Conservation (phyloP, 148 eudicot genomes). For the Rhododendron ovatum region DNA sequence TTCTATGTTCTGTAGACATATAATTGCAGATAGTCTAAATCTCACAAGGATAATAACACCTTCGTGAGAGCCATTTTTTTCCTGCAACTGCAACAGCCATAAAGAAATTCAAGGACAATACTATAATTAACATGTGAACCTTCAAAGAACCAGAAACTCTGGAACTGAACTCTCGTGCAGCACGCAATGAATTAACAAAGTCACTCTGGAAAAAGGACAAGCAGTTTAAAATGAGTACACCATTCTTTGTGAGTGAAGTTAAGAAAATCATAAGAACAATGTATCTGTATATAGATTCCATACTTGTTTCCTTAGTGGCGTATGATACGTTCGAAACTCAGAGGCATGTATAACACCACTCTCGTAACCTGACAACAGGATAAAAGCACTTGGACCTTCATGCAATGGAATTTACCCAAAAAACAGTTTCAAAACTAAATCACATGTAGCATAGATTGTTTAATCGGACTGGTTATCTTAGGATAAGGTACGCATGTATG, state of each 20-base stretch:
- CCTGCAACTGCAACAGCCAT: constrained; percentile 5
- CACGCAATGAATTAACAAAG: constrained; percentile 58
- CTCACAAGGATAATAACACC: neutral
- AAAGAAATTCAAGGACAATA: neutral
- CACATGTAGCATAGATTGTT: constrained; percentile 2
- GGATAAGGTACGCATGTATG: neutral
- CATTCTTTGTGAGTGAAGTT: neutral
- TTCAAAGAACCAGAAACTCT: constrained; percentile 52
- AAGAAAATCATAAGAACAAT: constrained; percentile 1
- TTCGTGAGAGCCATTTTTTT: neutral
- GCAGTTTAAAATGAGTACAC: constrained; percentile 5
- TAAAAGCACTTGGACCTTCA: neutral
- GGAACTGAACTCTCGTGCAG: constrained; percentile 58
- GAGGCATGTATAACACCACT: constrained; percentile 57
- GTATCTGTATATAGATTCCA: neutral
- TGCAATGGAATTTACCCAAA: neutral
- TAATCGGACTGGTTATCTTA: neutral
- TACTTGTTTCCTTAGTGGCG: constrained; percentile 64
- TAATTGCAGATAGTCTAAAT: neutral
- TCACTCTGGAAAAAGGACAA: constrained; percentile 37
- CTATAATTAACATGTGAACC: constrained; percentile 23
- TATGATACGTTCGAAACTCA: constrained; percentile 69
- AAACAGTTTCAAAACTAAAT: neutral
- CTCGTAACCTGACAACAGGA: constrained; percentile 41
- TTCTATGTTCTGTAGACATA: neutral